phyloP scores from a whole-genome alignment of 2,329 filamentous ascomycete species.

The Huntiella savannae region DNA sequence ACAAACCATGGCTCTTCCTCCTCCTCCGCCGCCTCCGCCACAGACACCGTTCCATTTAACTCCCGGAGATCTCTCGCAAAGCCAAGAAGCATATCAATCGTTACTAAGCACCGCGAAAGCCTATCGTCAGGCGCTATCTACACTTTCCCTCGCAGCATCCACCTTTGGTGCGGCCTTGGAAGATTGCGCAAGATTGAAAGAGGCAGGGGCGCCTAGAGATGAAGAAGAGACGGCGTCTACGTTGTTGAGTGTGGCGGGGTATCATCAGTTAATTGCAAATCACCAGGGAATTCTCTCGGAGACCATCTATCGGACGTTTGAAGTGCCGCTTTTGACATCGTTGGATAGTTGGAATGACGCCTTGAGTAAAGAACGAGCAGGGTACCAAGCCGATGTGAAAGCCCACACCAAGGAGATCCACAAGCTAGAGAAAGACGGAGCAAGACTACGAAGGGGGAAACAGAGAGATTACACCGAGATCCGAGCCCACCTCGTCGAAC shows the following conservation, averaged over 20 bases:
- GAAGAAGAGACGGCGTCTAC: conserved; percentile 34
- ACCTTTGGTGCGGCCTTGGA: conserved; percentile 46
- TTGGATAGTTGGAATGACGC: conserved; percentile 44
- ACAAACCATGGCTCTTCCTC: background rate
- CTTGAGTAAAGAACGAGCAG: conserved; percentile 45
- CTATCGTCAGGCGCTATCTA: conserved; percentile 42
- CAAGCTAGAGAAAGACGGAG: conserved; percentile 43
- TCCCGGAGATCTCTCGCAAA: conserved; percentile 42
- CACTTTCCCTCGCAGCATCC: conserved; percentile 41
- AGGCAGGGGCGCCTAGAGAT: conserved; percentile 34
- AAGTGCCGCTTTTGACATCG: conserved; percentile 50
- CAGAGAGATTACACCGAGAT: conserved; percentile 42
- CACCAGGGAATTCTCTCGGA: conserved; percentile 52
- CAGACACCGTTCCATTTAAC: conserved; percentile 16
- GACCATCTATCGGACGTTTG: conserved; percentile 48
- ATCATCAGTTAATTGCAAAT: conserved; percentile 49
- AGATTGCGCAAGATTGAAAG: conserved; percentile 48
- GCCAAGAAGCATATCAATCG: conserved; percentile 42
- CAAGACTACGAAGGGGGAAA: conserved; percentile 40
- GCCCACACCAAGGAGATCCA: conserved; percentile 40
- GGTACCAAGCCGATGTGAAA: conserved; percentile 36
- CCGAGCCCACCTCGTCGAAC: conserved; percentile 41
- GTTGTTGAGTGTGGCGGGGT: conserved; percentile 40
- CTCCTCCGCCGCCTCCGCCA: background rate
- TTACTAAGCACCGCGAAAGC: conserved; percentile 42